phyloP scores from a whole-genome alignment of 1,284 basidiomycete species.

The Cutaneotrichosporon dermatis region DNA sequence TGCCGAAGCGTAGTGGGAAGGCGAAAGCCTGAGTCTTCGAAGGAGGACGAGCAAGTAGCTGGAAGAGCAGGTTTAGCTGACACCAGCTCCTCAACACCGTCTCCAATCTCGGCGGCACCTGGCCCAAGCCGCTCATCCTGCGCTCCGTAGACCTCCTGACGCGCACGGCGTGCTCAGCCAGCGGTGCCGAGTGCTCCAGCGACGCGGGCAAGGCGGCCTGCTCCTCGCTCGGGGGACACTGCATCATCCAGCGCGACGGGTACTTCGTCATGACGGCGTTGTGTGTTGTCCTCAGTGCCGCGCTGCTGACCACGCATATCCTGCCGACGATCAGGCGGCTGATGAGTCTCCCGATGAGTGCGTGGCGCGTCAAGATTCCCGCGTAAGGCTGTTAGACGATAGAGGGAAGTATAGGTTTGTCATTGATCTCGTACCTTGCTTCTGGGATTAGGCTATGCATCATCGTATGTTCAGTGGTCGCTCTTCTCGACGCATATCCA shows the following conservation, averaged over 20 bases:
- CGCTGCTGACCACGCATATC: constrained; percentile 71
- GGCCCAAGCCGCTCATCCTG: constrained; percentile 60
- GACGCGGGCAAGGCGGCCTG: constrained; percentile 82
- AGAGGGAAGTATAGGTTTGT: neutral
- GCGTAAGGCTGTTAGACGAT: constrained; percentile 4
- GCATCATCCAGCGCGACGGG: constrained; percentile 80
- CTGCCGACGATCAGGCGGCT: constrained; percentile 77
- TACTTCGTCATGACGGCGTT: constrained; percentile 81
- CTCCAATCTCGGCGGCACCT: constrained; percentile 94
- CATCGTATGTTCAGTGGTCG: too few relatives aligned
- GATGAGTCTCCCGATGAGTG: constrained; percentile 42
- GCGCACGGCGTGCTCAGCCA: constrained; percentile 63
- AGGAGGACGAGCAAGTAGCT: too few relatives aligned
- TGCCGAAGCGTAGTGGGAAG: too few relatives aligned
- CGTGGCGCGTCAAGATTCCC: constrained; percentile 48
- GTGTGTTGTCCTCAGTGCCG: constrained; percentile 67
- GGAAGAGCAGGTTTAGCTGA: neutral
- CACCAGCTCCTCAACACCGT: constrained; percentile 86
- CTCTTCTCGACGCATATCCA: too few relatives aligned
- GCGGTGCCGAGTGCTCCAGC: constrained; percentile 79
- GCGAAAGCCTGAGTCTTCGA: too few relatives aligned
- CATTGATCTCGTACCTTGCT: too few relatives aligned
- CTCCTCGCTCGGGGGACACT: constrained; percentile 68
- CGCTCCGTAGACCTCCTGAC: constrained; percentile 80
- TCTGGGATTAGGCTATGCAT: too few relatives aligned